Base-by-base conservation (phyloP, 345 rosid species). In the Clausena lansium region DNA sequence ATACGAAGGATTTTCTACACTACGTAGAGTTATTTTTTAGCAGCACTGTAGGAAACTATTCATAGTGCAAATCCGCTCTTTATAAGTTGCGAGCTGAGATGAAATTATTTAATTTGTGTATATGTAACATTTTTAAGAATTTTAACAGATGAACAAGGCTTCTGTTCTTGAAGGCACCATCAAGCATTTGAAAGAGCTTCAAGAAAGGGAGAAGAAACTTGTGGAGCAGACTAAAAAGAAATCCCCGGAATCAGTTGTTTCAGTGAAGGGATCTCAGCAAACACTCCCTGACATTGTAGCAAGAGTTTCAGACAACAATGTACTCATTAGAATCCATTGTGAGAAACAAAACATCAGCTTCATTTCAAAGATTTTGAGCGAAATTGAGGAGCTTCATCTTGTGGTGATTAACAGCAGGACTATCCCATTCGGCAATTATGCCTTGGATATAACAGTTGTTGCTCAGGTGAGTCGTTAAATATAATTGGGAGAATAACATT, bases 101-200 rank as follows among this genome's bases (percentile, higher is more conserved):
- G 47, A 41, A 41, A 10, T 41, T 10, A 41, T 41, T 41, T 41
- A 10, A 10, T 13, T 41, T 41, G 47, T 41, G 1, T 41, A 41
- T 41, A 10, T 41, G 2, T 41, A 41, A 41, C 15, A 10, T 10
- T 41, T 41, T 41, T 0, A 0, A 10, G 15, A 11, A 41, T 10
- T 41, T 41, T 9, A 28, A 55, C 63, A 78, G 76, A 78, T 41
- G 75, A 81, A 82, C 77, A 82, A 79, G 75, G 80, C 82, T 11
- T 78, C 85, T 14, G 67, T 82, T n/a, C 75, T 80, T 36, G 83
- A 74, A 72, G 85, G 73, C 24, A 75, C 85, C 7, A 67, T 68
- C 39, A 76, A 73, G 64, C 80, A 80, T 72, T 24, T 80, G 59
- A 79, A 80, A 58, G 75, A 83, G 20, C 81, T 83, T 64, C 81